Conservation (phyloP, 2,329 filamentous ascomycete species). For the Verticillium klebahnii region DNA sequence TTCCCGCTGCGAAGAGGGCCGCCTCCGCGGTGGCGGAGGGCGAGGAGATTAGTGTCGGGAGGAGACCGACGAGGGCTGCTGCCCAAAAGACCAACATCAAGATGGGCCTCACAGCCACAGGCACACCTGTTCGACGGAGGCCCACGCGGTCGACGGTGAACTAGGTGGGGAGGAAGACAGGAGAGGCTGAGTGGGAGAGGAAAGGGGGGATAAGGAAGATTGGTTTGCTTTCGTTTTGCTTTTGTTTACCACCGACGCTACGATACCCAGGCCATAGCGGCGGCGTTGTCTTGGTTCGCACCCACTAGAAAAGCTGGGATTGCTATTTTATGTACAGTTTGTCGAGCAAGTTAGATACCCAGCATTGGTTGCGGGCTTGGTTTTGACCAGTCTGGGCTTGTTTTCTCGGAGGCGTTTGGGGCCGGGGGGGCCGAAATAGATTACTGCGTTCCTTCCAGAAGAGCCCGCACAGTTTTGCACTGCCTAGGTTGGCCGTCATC, state of each 20-base stretch:
- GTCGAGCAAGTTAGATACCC: neutral
- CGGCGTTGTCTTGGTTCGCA: neutral
- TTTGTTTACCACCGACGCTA: neutral
- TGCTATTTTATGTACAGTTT: neutral
- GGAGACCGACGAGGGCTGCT: neutral
- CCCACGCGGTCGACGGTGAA: neutral
- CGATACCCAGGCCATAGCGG: neutral
- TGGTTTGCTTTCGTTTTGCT: neutral
- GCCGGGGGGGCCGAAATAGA: neutral
- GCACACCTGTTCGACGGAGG: neutral
- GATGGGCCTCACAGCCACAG: constrained; percentile 2
- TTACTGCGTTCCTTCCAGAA: neutral
- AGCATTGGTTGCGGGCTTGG: neutral
- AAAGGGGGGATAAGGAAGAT: neutral
- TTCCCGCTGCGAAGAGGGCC: neutral
- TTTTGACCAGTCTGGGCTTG: neutral
- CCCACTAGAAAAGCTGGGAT: neutral
- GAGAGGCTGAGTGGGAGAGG: neutral
- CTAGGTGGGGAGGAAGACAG: neutral
- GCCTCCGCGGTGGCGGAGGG: neutral
- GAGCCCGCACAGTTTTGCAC: no score
- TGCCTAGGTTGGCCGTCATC: no score
- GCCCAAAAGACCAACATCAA: constrained; percentile 1
- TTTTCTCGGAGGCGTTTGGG: neutral
- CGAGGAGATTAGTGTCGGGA: neutral